Percentiles rank a stretch among this genome's conserved stretches.
Evolutionary conservation across 2,329 filamentous ascomycete species (phyloP).

Genomic region (Ophiostoma novo-ulmi): DNA sequence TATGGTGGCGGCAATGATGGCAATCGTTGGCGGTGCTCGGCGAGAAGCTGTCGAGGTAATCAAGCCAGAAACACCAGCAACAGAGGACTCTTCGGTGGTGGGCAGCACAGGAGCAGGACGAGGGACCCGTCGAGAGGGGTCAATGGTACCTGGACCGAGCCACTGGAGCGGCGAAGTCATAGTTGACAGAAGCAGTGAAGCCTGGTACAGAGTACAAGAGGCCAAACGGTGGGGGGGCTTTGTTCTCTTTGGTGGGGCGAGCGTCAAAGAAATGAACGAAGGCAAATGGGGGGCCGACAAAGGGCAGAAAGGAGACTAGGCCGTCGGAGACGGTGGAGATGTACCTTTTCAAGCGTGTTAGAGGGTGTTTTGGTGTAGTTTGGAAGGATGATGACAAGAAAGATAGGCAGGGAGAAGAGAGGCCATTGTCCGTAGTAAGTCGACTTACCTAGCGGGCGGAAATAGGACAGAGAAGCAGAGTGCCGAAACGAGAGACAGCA

Average conservation of each 20-base stretch:
- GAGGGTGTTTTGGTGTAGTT: neutral
- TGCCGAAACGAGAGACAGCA: neutral
- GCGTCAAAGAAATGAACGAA: slow-evolving; percentile 20
- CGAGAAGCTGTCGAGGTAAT: slow-evolving; percentile 1
- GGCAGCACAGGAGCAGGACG: slow-evolving; percentile 16
- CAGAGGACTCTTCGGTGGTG: slow-evolving; percentile 9
- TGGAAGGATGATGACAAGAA: neutral
- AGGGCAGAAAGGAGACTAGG: slow-evolving; percentile 16
- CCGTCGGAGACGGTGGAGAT: slow-evolving; percentile 12
- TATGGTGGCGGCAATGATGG: neutral
- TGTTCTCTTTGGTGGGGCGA: slow-evolving; percentile 22
- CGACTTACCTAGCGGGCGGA: slow-evolving; percentile 4
- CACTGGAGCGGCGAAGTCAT: slow-evolving; percentile 17
- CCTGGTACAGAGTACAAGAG: slow-evolving; percentile 8
- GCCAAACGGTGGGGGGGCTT: neutral
- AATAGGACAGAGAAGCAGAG: neutral
- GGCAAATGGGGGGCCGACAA: slow-evolving; percentile 11
- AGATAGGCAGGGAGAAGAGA: slow-evolving; percentile 1
- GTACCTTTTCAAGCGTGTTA: slow-evolving; percentile 12
- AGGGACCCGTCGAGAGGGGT: slow-evolving; percentile 23
- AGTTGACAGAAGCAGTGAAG: slow-evolving; percentile 6
- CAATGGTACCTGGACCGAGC: slow-evolving; percentile 27
- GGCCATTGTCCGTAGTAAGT: neutral
- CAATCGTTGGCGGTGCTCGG: neutral
- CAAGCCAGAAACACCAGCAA: neutral